Conservation (phyloP, 2,329 filamentous ascomycete genomes). For the Venturia aucupariae region DNA sequence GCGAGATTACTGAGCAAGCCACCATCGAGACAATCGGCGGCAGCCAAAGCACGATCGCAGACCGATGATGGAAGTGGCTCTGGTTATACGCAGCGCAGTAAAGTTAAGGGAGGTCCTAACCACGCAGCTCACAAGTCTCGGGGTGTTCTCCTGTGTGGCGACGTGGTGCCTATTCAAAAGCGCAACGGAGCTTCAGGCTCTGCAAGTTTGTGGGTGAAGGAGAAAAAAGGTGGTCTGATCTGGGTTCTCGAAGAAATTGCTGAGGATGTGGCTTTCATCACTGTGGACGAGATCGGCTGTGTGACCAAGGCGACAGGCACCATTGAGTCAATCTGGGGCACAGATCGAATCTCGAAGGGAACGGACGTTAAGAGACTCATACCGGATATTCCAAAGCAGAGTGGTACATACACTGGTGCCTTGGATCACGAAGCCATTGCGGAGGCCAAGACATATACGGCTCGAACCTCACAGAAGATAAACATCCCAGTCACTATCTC, state of each 20-base stretch:
- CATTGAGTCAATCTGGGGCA: slow-evolving; percentile 79
- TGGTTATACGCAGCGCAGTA: slow-evolving; percentile 33
- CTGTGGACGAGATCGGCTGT: slow-evolving; percentile 66
- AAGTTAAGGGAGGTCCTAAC: slow-evolving; percentile 50
- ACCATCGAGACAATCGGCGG: slow-evolving; percentile 46
- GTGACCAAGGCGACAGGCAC: slow-evolving; percentile 64
- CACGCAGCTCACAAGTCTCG: slow-evolving; percentile 68
- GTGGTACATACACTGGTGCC: slow-evolving; percentile 60
- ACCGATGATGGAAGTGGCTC: slow-evolving; percentile 51
- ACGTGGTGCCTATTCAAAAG: slow-evolving; percentile 97
- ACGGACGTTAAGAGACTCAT: slow-evolving; percentile 71
- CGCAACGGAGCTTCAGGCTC: slow-evolving; percentile 85
- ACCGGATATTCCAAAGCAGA: slow-evolving; percentile 70
- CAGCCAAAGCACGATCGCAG: slow-evolving; percentile 51
- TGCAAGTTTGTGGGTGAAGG: slow-evolving; percentile 96
- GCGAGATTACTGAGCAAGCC: slow-evolving; percentile 82
- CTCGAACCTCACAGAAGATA: slow-evolving; percentile 63
- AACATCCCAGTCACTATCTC: slow-evolving; percentile 80
- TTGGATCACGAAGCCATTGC: slow-evolving; percentile 70
- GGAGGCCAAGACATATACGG: slow-evolving; percentile 72
- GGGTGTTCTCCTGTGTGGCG: slow-evolving; percentile 86
- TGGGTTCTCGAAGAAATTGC: slow-evolving; percentile 98
- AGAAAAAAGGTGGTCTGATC: slow-evolving; percentile 86
- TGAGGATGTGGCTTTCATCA: slow-evolving; percentile 76
- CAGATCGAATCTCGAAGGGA: slow-evolving; percentile 55